A percentile compares a stretch with the other conserved stretches of the same genome.
Conservation (phyloP, 176 grass and related monocot genomes). For the Otatea glauca region DNA sequence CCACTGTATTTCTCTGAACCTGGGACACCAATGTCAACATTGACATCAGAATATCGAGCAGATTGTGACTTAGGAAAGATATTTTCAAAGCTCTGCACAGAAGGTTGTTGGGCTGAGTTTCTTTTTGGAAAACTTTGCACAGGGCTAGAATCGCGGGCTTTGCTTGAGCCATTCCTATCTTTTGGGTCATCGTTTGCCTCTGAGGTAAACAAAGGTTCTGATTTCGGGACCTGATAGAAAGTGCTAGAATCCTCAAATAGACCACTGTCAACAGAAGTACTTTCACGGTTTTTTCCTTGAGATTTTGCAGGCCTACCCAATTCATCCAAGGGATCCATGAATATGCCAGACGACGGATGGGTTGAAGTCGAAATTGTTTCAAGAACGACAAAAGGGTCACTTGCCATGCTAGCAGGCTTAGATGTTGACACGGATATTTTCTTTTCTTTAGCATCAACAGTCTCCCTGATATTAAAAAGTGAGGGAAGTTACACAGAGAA, state of each 20-base stretch:
- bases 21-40: conserved; percentile 52
- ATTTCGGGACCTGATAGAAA: conserved; percentile 58
- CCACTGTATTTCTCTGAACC: conserved; percentile 55
- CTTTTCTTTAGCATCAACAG: conserved; percentile 51
- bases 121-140: conserved; percentile 60
- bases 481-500: neutral
- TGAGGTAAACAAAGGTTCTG: conserved; percentile 58
- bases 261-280: conserved; percentile 34
- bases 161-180: conserved; percentile 51
- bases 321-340: conserved; percentile 66
- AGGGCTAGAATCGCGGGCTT: conserved; percentile 46
- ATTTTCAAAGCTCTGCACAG: conserved; percentile 70
- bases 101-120: conserved; percentile 51
- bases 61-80: conserved; percentile 56
- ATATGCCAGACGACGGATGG: conserved; percentile 58
- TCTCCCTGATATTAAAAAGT: conserved; percentile 59
- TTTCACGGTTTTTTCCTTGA: conserved; percentile 49
- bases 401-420: conserved; percentile 56
- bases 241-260: conserved; percentile 64
- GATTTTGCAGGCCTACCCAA: conserved; percentile 50
- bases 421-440: conserved; percentile 53
- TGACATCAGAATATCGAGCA: conserved; percentile 58
- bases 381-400: conserved; percentile 82
- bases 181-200: conserved; percentile 44
- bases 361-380: conserved; percentile 66